Conservation (phyloP, 1,284 basidiomycete species). For the Stereum hirsutum region DNA sequence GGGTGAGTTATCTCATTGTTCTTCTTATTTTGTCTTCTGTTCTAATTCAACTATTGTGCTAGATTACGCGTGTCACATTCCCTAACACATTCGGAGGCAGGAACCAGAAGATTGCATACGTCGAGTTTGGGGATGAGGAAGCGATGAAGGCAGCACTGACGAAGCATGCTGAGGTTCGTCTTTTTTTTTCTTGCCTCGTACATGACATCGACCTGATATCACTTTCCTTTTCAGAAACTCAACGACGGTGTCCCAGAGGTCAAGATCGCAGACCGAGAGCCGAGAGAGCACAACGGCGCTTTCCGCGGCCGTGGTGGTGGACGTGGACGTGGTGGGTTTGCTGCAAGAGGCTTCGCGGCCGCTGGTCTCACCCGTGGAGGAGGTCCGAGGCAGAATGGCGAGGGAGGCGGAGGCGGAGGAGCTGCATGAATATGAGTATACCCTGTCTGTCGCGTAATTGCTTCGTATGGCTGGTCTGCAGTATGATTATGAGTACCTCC, state of each 20-base stretch:
- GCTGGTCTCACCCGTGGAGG: slow-evolving; percentile 51
- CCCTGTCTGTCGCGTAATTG: too few species aligned
- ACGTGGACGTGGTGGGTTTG: slow-evolving; percentile 54
- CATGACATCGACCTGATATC: slow-evolving; percentile 5
- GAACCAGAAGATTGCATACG: slow-evolving; percentile 57
- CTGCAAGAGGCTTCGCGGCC: slow-evolving; percentile 53
- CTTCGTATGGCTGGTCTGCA: too few species aligned
- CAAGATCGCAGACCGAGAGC: slow-evolving; percentile 59
- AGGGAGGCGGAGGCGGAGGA: background rate
- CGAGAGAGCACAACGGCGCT: slow-evolving; percentile 27
- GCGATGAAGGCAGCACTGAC: slow-evolving; percentile 71
- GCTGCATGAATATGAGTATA: too few species aligned
- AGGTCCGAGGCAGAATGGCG: slow-evolving; percentile 12
- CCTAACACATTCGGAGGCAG: slow-evolving; percentile 42
- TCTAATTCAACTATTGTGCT: slow-evolving; percentile 6
- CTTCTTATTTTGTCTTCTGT: background rate
- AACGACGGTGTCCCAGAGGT: slow-evolving; percentile 57
- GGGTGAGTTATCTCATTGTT: slow-evolving; percentile 32
- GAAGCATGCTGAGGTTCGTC: slow-evolving; percentile 59
- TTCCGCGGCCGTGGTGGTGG: slow-evolving; percentile 38
- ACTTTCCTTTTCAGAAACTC: slow-evolving; percentile 40
- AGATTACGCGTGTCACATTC: slow-evolving; percentile 71
- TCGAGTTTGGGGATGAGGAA: slow-evolving; percentile 83
- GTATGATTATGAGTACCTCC: too few species aligned
- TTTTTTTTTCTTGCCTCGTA: background rate